Percentiles rank a stretch among this genome's conserved stretches.
phyloP scores from a whole-genome alignment of 2,329 filamentous ascomycete species.

The Ceratocystis cacaofunesta region DNA sequence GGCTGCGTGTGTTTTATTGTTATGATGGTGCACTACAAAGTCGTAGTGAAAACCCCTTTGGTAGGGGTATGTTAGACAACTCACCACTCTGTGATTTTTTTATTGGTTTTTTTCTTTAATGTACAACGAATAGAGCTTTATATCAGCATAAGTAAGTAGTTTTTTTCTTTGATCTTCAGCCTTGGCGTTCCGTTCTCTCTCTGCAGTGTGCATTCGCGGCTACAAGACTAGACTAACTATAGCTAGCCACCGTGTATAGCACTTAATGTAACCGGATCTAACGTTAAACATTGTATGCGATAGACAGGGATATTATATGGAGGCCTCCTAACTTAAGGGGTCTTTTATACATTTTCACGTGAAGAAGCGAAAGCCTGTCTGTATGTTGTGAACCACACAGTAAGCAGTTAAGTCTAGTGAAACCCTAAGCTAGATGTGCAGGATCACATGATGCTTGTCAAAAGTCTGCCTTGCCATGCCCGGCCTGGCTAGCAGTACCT shows the following conservation, averaged over 20 bases:
- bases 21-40: not conserved
- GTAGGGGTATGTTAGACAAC: not conserved
- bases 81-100: constrained; percentile 1
- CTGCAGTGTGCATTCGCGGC: too few relatives aligned
- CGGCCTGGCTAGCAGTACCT: not conserved
- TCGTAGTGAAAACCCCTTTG: not conserved
- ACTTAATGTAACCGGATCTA: too few relatives aligned
- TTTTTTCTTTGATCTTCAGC: too few relatives aligned
- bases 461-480: not conserved
- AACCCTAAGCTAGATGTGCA: not conserved
- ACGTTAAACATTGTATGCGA: too few relatives aligned
- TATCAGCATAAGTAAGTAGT: too few relatives aligned
- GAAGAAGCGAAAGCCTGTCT: not conserved
- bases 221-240: too few relatives aligned
- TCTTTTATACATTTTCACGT: not conserved
- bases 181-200: too few relatives aligned
- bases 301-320: not conserved
- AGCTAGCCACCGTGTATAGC: too few relatives aligned
- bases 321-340: not conserved
- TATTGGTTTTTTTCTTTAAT: not conserved
- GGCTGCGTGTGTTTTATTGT: not conserved
- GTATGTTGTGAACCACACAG: not conserved
- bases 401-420: not conserved
- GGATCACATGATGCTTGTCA: not conserved
- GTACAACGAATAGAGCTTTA: not conserved